Base-by-base conservation (phyloP, 225 moss, liverwort and hornwort species). In the Physcomitrellopsis africana region DNA sequence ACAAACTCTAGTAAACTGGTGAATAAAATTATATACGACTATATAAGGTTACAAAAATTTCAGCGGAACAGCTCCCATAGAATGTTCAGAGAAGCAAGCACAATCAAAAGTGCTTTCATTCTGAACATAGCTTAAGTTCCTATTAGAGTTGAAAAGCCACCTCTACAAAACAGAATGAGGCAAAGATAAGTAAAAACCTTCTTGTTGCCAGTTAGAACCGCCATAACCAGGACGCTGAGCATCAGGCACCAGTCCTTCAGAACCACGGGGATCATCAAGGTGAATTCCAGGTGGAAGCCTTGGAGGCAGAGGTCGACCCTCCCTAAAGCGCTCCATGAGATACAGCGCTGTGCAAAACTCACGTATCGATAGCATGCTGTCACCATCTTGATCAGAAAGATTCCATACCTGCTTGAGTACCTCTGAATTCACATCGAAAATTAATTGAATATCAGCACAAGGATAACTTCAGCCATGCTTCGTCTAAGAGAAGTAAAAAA, bases 361-460 rank as follows among this genome's bases (percentile, higher is more conserved):
- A 74, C 89, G 88, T 22, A 90, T 60, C 55, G 99, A 99, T 65
- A 99, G 80, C 99, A 93, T 93, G 80, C 95, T 88, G 67, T 99
- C 99, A 69, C 90, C 87, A 80, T 99, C 99, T 82, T 99, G 90
- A 91, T 99, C 99, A 65, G 95, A 93, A 79, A 99, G 89, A 77
- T 95, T 89, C 99, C 99, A 99, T 41, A 99, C 95, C 88, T 93
- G 92, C 83, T 95, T 99, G 80, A 99, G 86, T 71, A 95, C 93
- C 87, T 99, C 97, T 97, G 89, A 60, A 67, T 76, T 23, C 76
- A 81, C 56, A 77, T 73, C 16, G 12, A 32, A 78, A 27, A 67
- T 63, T 6, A 17, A 62, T 46, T 63, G 6, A 63, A 42, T 60
- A 65, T 77, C 54, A 80, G 80, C 54, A 60, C 48, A 61, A 26